These are phyloP conservation scores for Termitomyces sp. DNA, from an alignment of 768 basidiomycete species.

Conservation along the genomic window DNA sequence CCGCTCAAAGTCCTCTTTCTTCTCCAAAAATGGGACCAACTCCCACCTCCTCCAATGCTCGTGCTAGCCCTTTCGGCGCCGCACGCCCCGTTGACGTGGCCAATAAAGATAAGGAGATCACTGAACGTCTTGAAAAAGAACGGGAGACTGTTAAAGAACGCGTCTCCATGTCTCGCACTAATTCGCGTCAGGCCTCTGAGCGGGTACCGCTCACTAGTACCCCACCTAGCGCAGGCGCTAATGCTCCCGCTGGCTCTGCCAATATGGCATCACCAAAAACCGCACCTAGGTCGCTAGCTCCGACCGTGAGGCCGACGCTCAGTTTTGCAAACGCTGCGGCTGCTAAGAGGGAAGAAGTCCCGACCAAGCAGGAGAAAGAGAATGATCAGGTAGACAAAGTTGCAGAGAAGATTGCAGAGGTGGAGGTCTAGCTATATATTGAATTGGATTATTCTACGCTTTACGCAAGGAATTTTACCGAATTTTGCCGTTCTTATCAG, in stretches of 20 bases:
- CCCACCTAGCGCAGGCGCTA: slow-evolving; percentile 25
- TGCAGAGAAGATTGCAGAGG: slow-evolving; percentile 21
- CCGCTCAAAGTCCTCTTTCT: slow-evolving; percentile 70
- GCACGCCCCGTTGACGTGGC: slow-evolving; percentile 88
- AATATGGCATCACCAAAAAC: slow-evolving; percentile 27
- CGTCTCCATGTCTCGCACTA: slow-evolving; percentile 50
- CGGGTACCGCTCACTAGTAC: slow-evolving; percentile 33
- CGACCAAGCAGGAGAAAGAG: slow-evolving; percentile 13
- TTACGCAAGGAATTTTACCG: slow-evolving; percentile 4
- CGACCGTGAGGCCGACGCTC: slow-evolving; percentile 66
- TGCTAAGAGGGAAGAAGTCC: slow-evolving; percentile 48
- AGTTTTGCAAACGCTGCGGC: slow-evolving; percentile 86
- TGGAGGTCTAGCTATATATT: slow-evolving; percentile 9
- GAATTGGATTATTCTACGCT: slow-evolving; percentile 9
- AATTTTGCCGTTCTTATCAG: background rate
- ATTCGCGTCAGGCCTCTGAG: slow-evolving; percentile 48
- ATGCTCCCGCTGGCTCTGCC: slow-evolving; percentile 1
- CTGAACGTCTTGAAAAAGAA: slow-evolving; percentile 68
- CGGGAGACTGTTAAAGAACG: slow-evolving; percentile 55
- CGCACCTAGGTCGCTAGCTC: slow-evolving; percentile 29
- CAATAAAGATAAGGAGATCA: slow-evolving; percentile 70
- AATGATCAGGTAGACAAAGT: slow-evolving; percentile 17
- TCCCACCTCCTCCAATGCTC: slow-evolving; percentile 30
- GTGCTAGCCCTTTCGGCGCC: slow-evolving; percentile 82
- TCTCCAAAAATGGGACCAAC: slow-evolving; percentile 69